Conservation (phyloP, 1,284 basidiomycete species). For the Nidula niveotomentosa region DNA sequence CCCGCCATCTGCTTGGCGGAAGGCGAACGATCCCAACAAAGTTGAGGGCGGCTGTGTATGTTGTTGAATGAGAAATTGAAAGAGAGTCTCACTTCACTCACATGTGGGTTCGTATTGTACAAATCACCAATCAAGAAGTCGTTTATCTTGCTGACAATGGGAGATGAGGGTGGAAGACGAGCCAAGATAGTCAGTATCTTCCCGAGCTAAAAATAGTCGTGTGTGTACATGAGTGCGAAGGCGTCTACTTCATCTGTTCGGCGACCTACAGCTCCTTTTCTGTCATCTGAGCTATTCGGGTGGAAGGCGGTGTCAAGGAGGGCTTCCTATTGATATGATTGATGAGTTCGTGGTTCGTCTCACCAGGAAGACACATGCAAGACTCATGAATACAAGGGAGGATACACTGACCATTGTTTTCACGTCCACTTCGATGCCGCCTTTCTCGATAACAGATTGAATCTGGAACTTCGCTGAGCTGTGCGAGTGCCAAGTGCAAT, state of each 20-base stretch:
- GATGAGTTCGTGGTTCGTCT: too few species aligned
- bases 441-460: too few species aligned
- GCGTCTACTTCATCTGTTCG: neutral
- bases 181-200: neutral
- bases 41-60: conserved; percentile 32
- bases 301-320: neutral
- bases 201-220: neutral
- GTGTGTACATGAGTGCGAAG: neutral
- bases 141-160: neutral
- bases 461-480: too few species aligned
- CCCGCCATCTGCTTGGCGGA: conserved; percentile 40
- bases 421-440: too few species aligned
- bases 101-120: conserved; percentile 49
- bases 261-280: neutral
- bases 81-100: too few species aligned
- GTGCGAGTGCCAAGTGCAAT: too few species aligned
- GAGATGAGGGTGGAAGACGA: neutral
- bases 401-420: too few species aligned
- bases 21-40: conserved; percentile 35
- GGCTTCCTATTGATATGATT: neutral
- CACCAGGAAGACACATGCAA: too few species aligned
- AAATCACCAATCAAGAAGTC: conserved; percentile 25
- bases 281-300: neutral
- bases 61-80: too few species aligned
- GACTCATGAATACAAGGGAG: too few species aligned